A percentile compares a stretch with the other conserved stretches of the same genome.
Conservation (phyloP, 148 eudicot genomes). For the Chenopodium berlandieri region DNA sequence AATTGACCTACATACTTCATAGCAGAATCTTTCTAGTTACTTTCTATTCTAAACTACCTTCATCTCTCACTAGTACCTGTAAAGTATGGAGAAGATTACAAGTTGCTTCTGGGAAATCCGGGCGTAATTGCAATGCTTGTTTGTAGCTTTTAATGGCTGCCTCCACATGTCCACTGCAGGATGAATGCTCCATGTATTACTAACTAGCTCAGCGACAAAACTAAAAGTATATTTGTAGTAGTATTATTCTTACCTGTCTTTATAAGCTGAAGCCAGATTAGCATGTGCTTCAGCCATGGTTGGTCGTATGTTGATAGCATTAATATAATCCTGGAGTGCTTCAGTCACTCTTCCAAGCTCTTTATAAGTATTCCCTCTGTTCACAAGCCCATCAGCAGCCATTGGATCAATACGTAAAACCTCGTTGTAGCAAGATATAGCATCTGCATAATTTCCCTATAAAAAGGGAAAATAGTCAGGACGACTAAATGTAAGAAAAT, state of each 20-base stretch:
- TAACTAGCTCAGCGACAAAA: neutral
- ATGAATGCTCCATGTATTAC: neutral
- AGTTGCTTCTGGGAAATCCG: constrained; percentile 92
- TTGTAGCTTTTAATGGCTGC: constrained; percentile 82
- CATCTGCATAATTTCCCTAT: constrained; percentile 84
- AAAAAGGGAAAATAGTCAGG: neutral
- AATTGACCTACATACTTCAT: neutral
- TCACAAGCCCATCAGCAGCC: constrained; percentile 97
- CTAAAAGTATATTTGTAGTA: constrained; percentile 4
- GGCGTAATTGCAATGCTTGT: constrained; percentile 73
- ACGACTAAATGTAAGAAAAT: neutral
- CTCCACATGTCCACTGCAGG: constrained; percentile 76
- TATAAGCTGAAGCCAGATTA: constrained; percentile 91
- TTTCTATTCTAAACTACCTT: neutral
- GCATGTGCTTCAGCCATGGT: constrained; percentile 99
- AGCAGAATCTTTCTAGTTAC: neutral
- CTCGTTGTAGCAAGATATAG: constrained; percentile 94
- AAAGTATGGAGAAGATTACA: constrained; percentile 93
- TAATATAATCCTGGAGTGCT: constrained; percentile 84
- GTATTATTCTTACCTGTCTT: constrained; percentile 59
- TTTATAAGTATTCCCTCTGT: constrained; percentile 91
- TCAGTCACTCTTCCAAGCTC: constrained; percentile 91
- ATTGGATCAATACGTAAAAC: constrained; percentile 85
- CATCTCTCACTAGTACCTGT: constrained; percentile 48
- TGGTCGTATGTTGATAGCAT: constrained; percentile 79